Conservation (phyloP, 192 early-diverging fungal genomes). For the Oehlia diaphana region DNA sequence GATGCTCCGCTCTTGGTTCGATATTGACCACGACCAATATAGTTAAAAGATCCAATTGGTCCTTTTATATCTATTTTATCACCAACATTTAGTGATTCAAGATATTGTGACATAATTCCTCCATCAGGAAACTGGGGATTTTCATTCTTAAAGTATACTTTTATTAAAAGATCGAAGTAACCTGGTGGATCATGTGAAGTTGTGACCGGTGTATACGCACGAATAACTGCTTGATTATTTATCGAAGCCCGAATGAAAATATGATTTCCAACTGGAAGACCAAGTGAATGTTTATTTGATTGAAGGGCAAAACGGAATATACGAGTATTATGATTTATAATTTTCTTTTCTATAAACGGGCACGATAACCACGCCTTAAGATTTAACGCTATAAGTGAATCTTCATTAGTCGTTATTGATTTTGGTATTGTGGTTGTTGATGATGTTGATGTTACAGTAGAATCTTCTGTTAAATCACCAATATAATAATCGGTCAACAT, state of each 20-base stretch:
- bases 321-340: constrained; percentile 48
- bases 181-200: constrained; percentile 51
- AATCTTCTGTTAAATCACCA: constrained; percentile 53
- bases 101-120: constrained; percentile 64
- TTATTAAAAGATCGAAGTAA: constrained; percentile 80
- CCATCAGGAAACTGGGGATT: constrained; percentile 39
- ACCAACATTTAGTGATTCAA: constrained; percentile 67
- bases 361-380: constrained; percentile 44
- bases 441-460: neutral
- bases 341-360: constrained; percentile 36
- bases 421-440: neutral
- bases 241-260: constrained; percentile 50
- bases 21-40: constrained; percentile 51
- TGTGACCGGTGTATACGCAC: constrained; percentile 83
- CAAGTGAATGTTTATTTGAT: constrained; percentile 50
- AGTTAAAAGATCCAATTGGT: constrained; percentile 71
- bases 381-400: constrained; percentile 25
- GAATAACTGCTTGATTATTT: constrained; percentile 62
- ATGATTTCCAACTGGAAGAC: constrained; percentile 63
- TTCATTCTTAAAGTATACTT: constrained; percentile 58
- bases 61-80: constrained; percentile 82
- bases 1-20: neutral
- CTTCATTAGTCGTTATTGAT: neutral
- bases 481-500: constrained; percentile 68
- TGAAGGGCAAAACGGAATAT: constrained; percentile 56